Conservation (phyloP, 345 rosid genomes). For the Eucalyptus cladocalyx region DNA sequence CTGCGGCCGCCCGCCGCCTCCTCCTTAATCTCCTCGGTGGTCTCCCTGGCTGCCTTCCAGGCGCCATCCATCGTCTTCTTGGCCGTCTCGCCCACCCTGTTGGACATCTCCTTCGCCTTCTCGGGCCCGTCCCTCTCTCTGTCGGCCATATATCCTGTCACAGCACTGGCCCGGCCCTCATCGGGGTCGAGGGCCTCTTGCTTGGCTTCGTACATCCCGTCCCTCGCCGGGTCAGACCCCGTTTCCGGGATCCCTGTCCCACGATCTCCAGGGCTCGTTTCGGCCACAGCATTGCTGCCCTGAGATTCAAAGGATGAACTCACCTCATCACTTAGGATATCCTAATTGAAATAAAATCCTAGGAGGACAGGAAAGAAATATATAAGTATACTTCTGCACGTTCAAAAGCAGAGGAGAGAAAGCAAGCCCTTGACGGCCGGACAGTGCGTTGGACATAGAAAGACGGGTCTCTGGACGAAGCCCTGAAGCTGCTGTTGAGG, state of each 20-base stretch:
- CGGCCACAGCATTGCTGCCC: conserved; percentile 10
- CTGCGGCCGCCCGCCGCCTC: not conserved
- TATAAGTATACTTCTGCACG: not conserved
- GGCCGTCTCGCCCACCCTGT: conserved; percentile 19
- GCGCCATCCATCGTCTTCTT: conserved; percentile 32
- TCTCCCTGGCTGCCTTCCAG: conserved; percentile 23
- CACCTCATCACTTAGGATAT: not conserved
- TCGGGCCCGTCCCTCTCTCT: conserved; percentile 27
- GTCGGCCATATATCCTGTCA: conserved; percentile 10
- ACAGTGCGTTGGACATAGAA: not conserved
- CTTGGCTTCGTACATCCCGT: conserved; percentile 1
- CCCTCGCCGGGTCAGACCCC: not conserved
- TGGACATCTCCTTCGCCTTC: conserved; percentile 19
- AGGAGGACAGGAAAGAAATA: not conserved
- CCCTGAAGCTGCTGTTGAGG: not conserved
- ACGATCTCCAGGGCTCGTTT: not conserved
- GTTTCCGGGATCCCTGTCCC: not conserved
- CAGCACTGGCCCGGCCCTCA: conserved; percentile 1
- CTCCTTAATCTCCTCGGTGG: conserved; percentile 15
- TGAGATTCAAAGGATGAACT: not conserved
- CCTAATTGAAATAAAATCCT: not conserved
- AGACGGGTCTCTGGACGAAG: not conserved
- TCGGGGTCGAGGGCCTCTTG: conserved; percentile 1
- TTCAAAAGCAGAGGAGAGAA: conserved; percentile 6
- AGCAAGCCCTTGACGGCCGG: not conserved